Conservation (phyloP, 2,329 filamentous ascomycete species). For the Apiospora koreana region DNA sequence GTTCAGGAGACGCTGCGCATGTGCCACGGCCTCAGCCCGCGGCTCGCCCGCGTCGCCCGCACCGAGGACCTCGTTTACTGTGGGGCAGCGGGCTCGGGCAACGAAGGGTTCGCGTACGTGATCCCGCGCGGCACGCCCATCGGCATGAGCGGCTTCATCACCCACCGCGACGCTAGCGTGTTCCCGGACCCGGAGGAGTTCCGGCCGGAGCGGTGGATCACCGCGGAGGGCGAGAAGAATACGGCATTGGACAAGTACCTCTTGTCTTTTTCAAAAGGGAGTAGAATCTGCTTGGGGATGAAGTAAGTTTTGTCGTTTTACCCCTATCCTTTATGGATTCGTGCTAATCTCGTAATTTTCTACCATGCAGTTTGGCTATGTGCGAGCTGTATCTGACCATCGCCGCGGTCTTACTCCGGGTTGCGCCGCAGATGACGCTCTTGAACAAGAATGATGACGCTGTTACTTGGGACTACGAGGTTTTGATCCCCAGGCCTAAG, state of each 20-base stretch:
- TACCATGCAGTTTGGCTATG: background rate
- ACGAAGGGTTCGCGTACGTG: background rate
- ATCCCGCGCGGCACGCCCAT: slow-evolving; percentile 26
- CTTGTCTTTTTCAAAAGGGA: slow-evolving; percentile 3
- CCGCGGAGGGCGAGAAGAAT: background rate
- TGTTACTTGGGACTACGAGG: background rate
- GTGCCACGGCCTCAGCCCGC: slow-evolving; percentile 10
- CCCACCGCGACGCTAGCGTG: slow-evolving; percentile 30
- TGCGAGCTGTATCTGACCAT: slow-evolving; percentile 20
- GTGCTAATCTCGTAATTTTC: background rate
- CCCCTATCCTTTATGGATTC: background rate
- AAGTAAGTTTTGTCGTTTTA: background rate
- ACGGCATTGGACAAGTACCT: slow-evolving; percentile 10
- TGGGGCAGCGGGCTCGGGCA: background rate
- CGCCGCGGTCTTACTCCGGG: slow-evolving; percentile 23
- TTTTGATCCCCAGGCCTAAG: background rate
- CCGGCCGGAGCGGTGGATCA: slow-evolving; percentile 18
- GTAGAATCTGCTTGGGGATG: slow-evolving; percentile 6
- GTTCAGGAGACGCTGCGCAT: slow-evolving; percentile 13
- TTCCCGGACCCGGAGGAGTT: slow-evolving; percentile 26
- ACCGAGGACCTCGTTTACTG: slow-evolving; percentile 14
- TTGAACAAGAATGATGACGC: background rate
- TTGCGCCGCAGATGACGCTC: slow-evolving; percentile 11
- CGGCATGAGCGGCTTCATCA: slow-evolving; percentile 35
- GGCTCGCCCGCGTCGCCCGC: slow-evolving; percentile 11